Conservation (phyloP, 495 filamentous ascomycete species). For the Xeromyces bisporus region DNA sequence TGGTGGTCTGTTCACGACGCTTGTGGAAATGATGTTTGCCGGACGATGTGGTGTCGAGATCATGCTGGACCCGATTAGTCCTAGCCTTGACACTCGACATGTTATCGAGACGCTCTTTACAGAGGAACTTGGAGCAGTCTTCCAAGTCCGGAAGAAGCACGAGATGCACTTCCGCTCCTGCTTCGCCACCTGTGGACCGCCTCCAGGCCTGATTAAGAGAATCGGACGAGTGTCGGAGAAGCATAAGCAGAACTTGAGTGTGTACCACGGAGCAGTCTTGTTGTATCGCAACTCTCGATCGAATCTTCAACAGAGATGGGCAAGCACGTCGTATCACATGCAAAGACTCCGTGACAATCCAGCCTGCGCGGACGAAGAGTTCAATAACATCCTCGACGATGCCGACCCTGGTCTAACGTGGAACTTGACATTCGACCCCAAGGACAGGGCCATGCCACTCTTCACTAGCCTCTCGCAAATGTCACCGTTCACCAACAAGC, state of each 20-base stretch:
- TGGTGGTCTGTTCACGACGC: conserved; percentile 79
- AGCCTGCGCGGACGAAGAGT: conserved; percentile 73
- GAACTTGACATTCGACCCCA: conserved; percentile 66
- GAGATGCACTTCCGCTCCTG: conserved; percentile 72
- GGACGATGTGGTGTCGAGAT: conserved; percentile 80
- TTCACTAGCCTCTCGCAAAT: conserved; percentile 41
- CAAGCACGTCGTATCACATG: conserved; percentile 75
- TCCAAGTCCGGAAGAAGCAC: conserved; percentile 76
- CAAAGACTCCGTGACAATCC: conserved; percentile 84
- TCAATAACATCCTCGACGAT: conserved; percentile 56
- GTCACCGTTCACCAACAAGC: conserved; percentile 52
- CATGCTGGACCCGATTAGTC: conserved; percentile 56
- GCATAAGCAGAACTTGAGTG: conserved; percentile 61
- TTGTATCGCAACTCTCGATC: conserved; percentile 52
- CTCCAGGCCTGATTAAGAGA: conserved; percentile 58
- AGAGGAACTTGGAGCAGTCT: conserved; percentile 93
- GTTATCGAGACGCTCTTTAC: conserved; percentile 73
- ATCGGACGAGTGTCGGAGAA: conserved; percentile 56
- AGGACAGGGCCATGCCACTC: conserved; percentile 57
- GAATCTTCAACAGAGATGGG: conserved; percentile 77
- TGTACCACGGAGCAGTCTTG: conserved; percentile 49
- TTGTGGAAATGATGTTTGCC: conserved; percentile 97
- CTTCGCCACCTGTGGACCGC: conserved; percentile 85
- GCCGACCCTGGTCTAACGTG: conserved; percentile 71
- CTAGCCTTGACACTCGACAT: conserved; percentile 36